Base-by-base conservation (phyloP, 345 rosid genomes). In the Cardiospermum halicacabum region DNA sequence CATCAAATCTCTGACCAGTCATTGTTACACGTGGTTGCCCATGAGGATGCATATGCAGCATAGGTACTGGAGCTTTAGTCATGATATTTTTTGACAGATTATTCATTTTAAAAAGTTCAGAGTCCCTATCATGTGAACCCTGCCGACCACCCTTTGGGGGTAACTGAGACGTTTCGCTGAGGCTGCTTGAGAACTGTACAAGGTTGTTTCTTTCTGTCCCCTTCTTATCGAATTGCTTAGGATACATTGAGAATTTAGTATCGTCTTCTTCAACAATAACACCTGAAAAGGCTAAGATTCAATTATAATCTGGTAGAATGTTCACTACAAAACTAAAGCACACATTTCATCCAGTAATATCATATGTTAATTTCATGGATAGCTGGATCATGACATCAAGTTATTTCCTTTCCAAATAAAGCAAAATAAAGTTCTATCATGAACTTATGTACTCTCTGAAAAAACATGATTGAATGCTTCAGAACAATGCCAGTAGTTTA, bases 181-280 rank as follows among this genome's bases (percentile, higher is more conserved):
- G 75, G 66, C 50, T 78, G 72, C 68, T 81, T 39, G 87, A 62
- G 72, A 71, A 64, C 60, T 72, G 84, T 56, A 66, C 64, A 57
- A 62, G 72, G 58, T 84, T 78, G 64, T 69, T 84, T 68, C 70
- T 78, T 11, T 85, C 96, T 56, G 72, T 59, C 51, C 74, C 84
- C 67, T 57, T 66, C 75, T 69, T 73, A 63, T 85, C 80, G 53
- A 48, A 48, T 71, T 77, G 83, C 69, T 78, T 78, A 64, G 74
- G 80, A 82, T 75, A 77, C 76, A 76, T 74, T 51, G 82, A 76
- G 74, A 81, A 81, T 70, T 73, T 80, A 53, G 76, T 60, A 70
- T 66, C 79, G 58, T 80, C 84, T 72, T 79, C 89, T 67, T 69
- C 78, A 51, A 58, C 68, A 72, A 61, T 32, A 50, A 66, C 63